A percentile compares a stretch with the other conserved stretches of the same genome.
These are phyloP conservation scores for Gnomoniopsis smithogilvyi DNA, from an alignment of 2,329 filamentous ascomycete species.

Conservation along the genomic window DNA sequence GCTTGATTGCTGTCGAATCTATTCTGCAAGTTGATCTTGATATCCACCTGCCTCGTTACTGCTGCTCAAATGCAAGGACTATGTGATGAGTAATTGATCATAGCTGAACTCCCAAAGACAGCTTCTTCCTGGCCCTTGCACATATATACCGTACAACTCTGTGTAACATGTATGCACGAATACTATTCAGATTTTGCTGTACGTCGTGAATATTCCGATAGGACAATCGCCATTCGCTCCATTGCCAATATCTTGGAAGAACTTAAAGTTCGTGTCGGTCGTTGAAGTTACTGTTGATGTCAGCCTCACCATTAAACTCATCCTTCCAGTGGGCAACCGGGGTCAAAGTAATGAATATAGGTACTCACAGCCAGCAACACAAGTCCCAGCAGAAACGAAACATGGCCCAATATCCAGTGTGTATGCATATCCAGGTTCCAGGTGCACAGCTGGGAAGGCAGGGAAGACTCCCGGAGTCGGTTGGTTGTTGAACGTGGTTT, in stretches of 20 bases:
- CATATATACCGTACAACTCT: neutral
- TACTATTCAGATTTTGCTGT: constrained; percentile 3
- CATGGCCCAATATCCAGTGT: constrained; percentile 31
- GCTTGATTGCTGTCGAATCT: too few relatives aligned
- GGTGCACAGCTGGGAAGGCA: constrained; percentile 27
- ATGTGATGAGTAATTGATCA: too few relatives aligned
- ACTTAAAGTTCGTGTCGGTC: constrained; percentile 29
- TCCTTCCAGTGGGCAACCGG: neutral
- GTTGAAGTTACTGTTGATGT: constrained; percentile 23
- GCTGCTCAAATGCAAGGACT: too few relatives aligned
- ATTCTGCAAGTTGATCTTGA: too few relatives aligned
- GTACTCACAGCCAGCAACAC: constrained; percentile 25
- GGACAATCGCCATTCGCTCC: constrained; percentile 2
- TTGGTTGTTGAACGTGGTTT: constrained; percentile 29
- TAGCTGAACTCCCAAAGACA: too few relatives aligned
- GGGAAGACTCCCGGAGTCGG: constrained; percentile 25
- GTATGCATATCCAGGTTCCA: constrained; percentile 32
- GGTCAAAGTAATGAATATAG: too few relatives aligned
- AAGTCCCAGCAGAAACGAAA: constrained; percentile 25
- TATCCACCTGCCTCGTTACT: too few relatives aligned
- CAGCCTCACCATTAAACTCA: neutral
- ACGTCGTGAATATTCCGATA: constrained; percentile 5
- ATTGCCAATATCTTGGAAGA: constrained; percentile 23
- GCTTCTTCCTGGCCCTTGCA: too few relatives aligned
- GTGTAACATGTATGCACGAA: neutral